phyloP scores from a whole-genome alignment of 2,329 filamentous ascomycete species.

The Apiospora hydei region DNA sequence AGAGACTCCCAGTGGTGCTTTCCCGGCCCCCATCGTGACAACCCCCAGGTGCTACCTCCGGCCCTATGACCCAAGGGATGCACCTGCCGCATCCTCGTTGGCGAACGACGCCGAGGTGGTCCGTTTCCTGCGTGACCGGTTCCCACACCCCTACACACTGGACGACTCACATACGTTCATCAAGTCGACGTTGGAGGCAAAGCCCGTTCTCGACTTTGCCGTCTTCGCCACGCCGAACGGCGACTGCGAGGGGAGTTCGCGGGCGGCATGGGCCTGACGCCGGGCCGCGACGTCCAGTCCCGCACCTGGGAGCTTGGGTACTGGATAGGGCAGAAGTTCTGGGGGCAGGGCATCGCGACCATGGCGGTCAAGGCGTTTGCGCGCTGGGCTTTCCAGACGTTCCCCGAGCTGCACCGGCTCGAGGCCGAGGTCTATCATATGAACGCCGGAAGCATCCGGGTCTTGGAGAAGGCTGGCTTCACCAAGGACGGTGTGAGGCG shows the following conservation, averaged over 20 bases:
- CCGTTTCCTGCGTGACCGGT: conserved; percentile 50
- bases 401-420: conserved; percentile 50
- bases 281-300: conserved; percentile 47
- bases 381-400: conserved; percentile 53
- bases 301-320: conserved; percentile 58
- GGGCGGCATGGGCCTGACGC: conserved; percentile 51
- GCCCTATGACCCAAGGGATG: conserved; percentile 49
- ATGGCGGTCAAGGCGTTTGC: conserved; percentile 49
- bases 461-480: conserved; percentile 54
- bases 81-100: conserved; percentile 40
- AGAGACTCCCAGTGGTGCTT: not conserved
- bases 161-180: conserved; percentile 50
- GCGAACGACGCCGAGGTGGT: conserved; percentile 50
- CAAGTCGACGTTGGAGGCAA: conserved; percentile 31
- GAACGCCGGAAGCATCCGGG: conserved; percentile 51
- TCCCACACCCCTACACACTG: conserved; percentile 55
- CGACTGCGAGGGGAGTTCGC: conserved; percentile 40
- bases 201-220: conserved; percentile 42
- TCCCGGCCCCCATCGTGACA: conserved; percentile 36
- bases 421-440: conserved; percentile 47
- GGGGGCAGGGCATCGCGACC: conserved; percentile 55
- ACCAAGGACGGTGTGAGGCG: conserved; percentile 52
- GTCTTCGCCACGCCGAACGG: conserved; percentile 38
- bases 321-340: conserved; percentile 50
- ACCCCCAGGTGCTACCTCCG: conserved; percentile 48